phyloP scores from a whole-genome alignment of 352 stramenopile genomes.

The Phytophthora pinifolia region DNA sequence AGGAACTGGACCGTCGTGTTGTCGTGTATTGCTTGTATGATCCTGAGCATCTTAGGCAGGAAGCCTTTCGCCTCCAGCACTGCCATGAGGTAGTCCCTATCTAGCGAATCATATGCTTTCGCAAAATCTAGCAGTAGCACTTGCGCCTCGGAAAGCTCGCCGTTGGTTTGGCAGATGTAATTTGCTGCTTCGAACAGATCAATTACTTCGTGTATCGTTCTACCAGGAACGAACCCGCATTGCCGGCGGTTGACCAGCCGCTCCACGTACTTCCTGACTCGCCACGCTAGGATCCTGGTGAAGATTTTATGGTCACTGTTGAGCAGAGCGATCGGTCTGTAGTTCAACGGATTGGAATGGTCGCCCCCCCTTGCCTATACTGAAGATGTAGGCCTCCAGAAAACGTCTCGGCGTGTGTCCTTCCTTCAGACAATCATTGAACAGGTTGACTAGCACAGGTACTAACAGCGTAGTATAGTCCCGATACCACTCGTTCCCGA shows the following conservation, averaged over 20 bases:
- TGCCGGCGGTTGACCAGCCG: neutral
- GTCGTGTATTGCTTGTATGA: neutral
- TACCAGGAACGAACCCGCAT: neutral
- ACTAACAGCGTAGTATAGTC: too few species aligned
- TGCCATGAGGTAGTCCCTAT: neutral
- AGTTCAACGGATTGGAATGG: too few species aligned
- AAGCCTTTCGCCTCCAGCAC: slow-evolving; percentile 2
- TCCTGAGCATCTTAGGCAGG: neutral
- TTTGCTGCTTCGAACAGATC: slow-evolving; percentile 8
- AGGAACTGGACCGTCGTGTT: neutral
- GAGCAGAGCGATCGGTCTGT: too few species aligned
- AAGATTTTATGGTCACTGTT: too few species aligned
- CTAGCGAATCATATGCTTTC: slow-evolving; percentile 10
- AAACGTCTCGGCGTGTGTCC: too few species aligned
- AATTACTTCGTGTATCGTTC: slow-evolving; percentile 11
- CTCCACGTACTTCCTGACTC: too few species aligned
- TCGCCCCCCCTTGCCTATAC: too few species aligned
- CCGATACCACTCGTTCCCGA: too few species aligned
- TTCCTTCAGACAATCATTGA: too few species aligned
- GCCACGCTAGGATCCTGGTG: too few species aligned
- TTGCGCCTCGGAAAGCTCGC: neutral
- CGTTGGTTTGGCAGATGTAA: neutral
- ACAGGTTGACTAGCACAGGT: too few species aligned
- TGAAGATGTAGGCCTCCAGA: too few species aligned
- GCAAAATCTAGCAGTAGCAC: slow-evolving; percentile 8